Conservation (phyloP, 495 filamentous ascomycete genomes). For the Parachaetomium inaequale region DNA sequence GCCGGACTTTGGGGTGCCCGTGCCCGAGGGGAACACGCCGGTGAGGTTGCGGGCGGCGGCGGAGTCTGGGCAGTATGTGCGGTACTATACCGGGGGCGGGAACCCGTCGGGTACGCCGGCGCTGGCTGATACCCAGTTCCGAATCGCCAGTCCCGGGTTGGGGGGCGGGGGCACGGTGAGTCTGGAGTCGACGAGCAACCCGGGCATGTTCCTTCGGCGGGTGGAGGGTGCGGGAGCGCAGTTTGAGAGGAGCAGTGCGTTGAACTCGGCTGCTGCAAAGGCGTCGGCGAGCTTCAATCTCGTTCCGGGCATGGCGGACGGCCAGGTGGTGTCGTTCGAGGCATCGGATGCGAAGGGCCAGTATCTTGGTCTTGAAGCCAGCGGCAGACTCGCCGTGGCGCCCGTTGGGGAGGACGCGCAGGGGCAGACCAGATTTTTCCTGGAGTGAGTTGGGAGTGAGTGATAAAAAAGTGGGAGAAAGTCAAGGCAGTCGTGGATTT, state of each 20-base stretch:
- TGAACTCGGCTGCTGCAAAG: slow-evolving; percentile 12
- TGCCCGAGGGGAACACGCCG: slow-evolving; percentile 25
- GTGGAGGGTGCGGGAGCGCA: background rate
- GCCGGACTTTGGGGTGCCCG: slow-evolving; percentile 44
- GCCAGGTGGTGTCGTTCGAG: slow-evolving; percentile 23
- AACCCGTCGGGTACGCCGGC: background rate
- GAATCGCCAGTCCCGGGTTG: slow-evolving; percentile 20
- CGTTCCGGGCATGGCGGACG: slow-evolving; percentile 16
- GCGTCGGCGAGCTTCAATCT: slow-evolving; percentile 23
- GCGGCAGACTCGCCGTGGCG: slow-evolving; percentile 8
- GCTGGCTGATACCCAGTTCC: slow-evolving; percentile 22
- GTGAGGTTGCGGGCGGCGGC: slow-evolving; percentile 15
- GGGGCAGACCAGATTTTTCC: slow-evolving; percentile 15
- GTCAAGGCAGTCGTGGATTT: no score
- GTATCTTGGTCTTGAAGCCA: slow-evolving; percentile 13
- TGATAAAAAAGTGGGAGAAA: background rate
- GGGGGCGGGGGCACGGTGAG: slow-evolving; percentile 21
- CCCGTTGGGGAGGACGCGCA: background rate
- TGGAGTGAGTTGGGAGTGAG: slow-evolving; percentile 9
- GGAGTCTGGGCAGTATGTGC: slow-evolving; percentile 1
- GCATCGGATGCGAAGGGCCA: slow-evolving; percentile 11
- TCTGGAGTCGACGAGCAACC: slow-evolving; percentile 24
- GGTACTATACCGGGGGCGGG: slow-evolving; percentile 8
- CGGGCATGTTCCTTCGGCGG: slow-evolving; percentile 21
- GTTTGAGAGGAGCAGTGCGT: slow-evolving; percentile 16